Evolutionary conservation across 768 basidiomycete species (phyloP), one percentile per base, ranked within the genome.

Genomic region (Myochromella boudieri): DNA sequence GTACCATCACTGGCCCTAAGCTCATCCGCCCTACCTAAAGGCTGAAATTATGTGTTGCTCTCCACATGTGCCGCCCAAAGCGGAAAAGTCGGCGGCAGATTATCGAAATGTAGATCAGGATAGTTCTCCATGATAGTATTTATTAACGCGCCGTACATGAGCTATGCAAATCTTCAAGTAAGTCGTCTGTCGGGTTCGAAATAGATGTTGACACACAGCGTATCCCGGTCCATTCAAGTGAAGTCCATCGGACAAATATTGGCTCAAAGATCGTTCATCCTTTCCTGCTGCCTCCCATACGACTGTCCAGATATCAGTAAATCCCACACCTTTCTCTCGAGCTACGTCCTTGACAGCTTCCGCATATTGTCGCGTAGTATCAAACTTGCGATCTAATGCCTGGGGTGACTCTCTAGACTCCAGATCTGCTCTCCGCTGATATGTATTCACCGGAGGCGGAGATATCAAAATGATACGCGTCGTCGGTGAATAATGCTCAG

Each of bases 401-500:
- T 68, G 49, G 14, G 82, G 77, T 7, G 80, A 79, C 45, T 73
- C 66, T 36, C 79, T 73, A 14, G 70, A 64, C 21, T 67, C 68
- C 34, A 84, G 68, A 57, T 80, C 76, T 34, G 69, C 75, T 29
- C 57, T 59, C 55, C 87, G 72, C 49, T 81, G 80, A 54, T 75
- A 55, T 4, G 81, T 81, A 56, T 85, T 87, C 43, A 92, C 75
- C 2, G 94, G 94, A 3, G 93, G 90, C 10, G 94, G 89, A 11
- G 88, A 89, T 48, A 95, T 80, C 46, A 97, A 72, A 42, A 97
- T 68, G 56, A 95, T 76, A 44, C 77, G 76, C 37, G 92, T 95
- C 14, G 72, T 57, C 1, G 87, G 85, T 8, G 87, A 85, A 67
- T 87, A 79, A 58, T 77, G 76, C 17, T 70, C 60, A 4, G 90